Evolutionary conservation across 495 filamentous ascomycete species (phyloP).

Genomic region (Penicillium paxilli): DNA sequence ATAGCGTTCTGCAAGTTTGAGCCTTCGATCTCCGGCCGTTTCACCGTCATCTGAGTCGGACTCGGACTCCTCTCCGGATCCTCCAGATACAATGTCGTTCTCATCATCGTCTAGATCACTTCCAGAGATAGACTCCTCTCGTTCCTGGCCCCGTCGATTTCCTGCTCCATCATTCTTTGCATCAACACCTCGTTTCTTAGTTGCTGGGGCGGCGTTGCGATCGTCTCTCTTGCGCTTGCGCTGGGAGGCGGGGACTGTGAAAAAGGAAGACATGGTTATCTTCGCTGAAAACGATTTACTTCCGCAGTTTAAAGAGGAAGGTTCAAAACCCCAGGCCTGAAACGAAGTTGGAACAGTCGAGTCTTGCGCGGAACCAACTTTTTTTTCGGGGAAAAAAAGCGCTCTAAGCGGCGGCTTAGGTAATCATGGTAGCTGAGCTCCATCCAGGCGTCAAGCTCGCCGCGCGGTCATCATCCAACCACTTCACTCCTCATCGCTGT

Average conservation of each 20-base stretch:
- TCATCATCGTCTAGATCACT: conserved; percentile 73
- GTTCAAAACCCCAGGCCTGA: conserved; percentile 6
- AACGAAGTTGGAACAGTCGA: conserved; percentile 7
- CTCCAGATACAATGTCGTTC: conserved; percentile 39
- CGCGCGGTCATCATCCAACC: conserved; percentile 35
- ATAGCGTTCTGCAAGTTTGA: conserved; percentile 90
- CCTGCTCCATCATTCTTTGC: conserved; percentile 32
- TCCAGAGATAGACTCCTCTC: conserved; percentile 76
- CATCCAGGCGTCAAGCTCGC: conserved; percentile 48
- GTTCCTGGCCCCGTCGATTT: conserved; percentile 26
- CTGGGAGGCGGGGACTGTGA: conserved; percentile 72
- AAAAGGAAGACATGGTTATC: conserved; percentile 76
- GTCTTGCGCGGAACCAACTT: conserved; percentile 31
- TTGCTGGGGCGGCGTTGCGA: conserved; percentile 46
- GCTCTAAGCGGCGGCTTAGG: conserved; percentile 36
- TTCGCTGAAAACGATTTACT: conserved; percentile 5
- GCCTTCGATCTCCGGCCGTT: conserved; percentile 81
- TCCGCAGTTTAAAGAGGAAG: conserved; percentile 6
- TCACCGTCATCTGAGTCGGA: conserved; percentile 66
- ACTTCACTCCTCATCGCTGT: conserved; percentile 15
- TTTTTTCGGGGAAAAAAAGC: conserved; percentile 44
- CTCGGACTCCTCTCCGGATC: conserved; percentile 46
- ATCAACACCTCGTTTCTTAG: conserved; percentile 57
- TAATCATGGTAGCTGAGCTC: conserved; percentile 38
- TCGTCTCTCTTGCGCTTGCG: conserved; percentile 76